Evolutionary conservation across 2,329 filamentous ascomycete genomes (phyloP).

Genomic region (Alternaria triticimaculans): DNA sequence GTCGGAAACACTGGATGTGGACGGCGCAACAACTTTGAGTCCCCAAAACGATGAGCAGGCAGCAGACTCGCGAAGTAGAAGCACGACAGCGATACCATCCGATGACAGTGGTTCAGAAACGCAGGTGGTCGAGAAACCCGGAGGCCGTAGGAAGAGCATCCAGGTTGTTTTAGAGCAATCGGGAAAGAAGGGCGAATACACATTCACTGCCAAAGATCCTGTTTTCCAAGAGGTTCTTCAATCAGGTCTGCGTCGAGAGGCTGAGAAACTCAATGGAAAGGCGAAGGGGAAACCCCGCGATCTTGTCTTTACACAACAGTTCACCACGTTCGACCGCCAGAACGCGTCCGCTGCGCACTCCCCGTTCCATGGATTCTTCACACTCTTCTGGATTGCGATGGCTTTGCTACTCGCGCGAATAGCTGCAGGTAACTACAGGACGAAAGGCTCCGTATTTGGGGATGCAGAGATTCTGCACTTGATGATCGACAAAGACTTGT

Average conservation of each 20-base stretch:
- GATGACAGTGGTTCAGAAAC: constrained; percentile 28
- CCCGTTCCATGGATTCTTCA: constrained; percentile 80
- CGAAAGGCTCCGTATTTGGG: constrained; percentile 72
- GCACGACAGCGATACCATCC: constrained; percentile 35
- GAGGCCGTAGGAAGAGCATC: constrained; percentile 49
- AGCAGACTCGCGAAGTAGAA: constrained; percentile 39
- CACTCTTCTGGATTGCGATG: constrained; percentile 77
- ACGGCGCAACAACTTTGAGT: constrained; percentile 51
- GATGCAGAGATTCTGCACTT: constrained; percentile 73
- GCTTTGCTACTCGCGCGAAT: constrained; percentile 71
- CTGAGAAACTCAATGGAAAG: constrained; percentile 39
- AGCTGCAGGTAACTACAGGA: constrained; percentile 70
- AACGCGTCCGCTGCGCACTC: constrained; percentile 70
- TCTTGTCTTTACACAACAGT: constrained; percentile 74
- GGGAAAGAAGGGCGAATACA: constrained; percentile 55
- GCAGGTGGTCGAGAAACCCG: constrained; percentile 5
- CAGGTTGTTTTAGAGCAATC: constrained; percentile 57
- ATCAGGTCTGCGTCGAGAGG: constrained; percentile 53
- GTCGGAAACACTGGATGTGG: constrained; percentile 44
- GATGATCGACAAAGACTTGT: constrained; percentile 67
- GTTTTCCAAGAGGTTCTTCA: constrained; percentile 56
- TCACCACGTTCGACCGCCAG: constrained; percentile 76
- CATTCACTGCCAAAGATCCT: constrained; percentile 58
- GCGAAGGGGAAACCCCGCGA: constrained; percentile 56
- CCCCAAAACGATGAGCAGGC: constrained; percentile 47